phyloP scores from a whole-genome alignment of 2,329 filamentous ascomycete species.

The Exophiala alcalophila region DNA sequence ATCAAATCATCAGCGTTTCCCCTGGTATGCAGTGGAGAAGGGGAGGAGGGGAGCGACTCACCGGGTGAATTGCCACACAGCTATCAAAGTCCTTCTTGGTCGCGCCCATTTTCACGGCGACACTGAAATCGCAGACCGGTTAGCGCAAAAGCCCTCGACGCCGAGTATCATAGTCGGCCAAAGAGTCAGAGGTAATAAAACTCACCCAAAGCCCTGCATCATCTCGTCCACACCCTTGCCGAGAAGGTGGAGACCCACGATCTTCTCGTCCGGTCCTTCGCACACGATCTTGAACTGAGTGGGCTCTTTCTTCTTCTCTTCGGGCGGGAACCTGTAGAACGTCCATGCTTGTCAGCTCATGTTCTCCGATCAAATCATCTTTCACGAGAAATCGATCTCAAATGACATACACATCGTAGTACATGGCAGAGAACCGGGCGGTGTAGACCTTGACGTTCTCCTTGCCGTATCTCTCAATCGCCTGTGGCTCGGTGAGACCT shows the following conservation, averaged over 20 bases:
- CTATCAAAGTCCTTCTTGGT: conserved; percentile 74
- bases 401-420: conserved; percentile 38
- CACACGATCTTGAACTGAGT: conserved; percentile 53
- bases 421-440: conserved; percentile 51
- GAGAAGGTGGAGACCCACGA: conserved; percentile 52
- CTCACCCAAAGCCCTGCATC: conserved; percentile 66
- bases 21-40: neutral
- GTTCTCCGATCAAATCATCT: neutral
- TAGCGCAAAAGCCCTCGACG: too few species aligned
- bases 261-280: conserved; percentile 48
- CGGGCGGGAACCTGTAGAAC: conserved; percentile 46
- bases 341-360: conserved; percentile 35
- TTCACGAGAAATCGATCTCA: too few species aligned
- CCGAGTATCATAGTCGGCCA: too few species aligned
- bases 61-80: conserved; percentile 71
- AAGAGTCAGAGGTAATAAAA: neutral
- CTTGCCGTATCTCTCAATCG: conserved; percentile 47
- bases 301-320: conserved; percentile 50
- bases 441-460: conserved; percentile 52
- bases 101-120: conserved; percentile 76
- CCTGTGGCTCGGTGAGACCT: conserved; percentile 51
- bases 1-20: conserved; percentile 9
- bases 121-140: conserved; percentile 4
- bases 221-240: conserved; percentile 57
- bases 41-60: conserved; percentile 3